Evolutionary conservation across 768 basidiomycete genomes (phyloP).

Genomic region (Macrolepiota fuliginosa): DNA sequence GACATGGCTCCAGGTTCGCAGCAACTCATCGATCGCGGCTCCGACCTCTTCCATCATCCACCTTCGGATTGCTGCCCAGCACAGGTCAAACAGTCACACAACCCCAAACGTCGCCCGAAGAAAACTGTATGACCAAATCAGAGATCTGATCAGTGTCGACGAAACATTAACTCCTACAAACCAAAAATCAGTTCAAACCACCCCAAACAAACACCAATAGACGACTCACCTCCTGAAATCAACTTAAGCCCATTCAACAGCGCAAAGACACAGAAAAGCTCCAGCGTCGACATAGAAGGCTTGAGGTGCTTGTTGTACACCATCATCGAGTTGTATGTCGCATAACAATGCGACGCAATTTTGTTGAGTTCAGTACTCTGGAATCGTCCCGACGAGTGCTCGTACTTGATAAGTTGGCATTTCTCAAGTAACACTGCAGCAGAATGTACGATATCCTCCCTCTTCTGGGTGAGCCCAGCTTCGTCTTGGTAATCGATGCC

Average conservation of each 20-base stretch:
- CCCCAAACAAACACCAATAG: not conserved
- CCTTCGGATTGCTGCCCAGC: too few relatives aligned
- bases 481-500: constrained; percentile 90
- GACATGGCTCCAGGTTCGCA: too few relatives aligned
- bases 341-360: constrained; percentile 95
- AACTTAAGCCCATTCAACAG: constrained; percentile 94
- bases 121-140: constrained; percentile 47
- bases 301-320: constrained; percentile 93
- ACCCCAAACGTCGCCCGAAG: constrained; percentile 97
- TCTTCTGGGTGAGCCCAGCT: constrained; percentile 65
- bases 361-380: constrained; percentile 91
- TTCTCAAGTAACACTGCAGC: constrained; percentile 94
- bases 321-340: constrained; percentile 94
- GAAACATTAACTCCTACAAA: constrained; percentile 48
- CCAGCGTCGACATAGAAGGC: constrained; percentile 82
- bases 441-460: constrained; percentile 90
- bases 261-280: constrained; percentile 94
- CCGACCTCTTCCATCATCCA: constrained; percentile 99
- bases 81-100: too few relatives aligned
- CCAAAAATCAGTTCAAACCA: constrained; percentile 24
- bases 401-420: constrained; percentile 92
- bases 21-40: constrained; percentile 88
- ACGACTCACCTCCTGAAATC: constrained; percentile 19
- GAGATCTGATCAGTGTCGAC: not conserved
- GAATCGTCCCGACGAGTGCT: constrained; percentile 83